Evolutionary conservation across 78 protist genomes (phyloP).

Genomic region (Corallochytrium limacisporum): DNA sequence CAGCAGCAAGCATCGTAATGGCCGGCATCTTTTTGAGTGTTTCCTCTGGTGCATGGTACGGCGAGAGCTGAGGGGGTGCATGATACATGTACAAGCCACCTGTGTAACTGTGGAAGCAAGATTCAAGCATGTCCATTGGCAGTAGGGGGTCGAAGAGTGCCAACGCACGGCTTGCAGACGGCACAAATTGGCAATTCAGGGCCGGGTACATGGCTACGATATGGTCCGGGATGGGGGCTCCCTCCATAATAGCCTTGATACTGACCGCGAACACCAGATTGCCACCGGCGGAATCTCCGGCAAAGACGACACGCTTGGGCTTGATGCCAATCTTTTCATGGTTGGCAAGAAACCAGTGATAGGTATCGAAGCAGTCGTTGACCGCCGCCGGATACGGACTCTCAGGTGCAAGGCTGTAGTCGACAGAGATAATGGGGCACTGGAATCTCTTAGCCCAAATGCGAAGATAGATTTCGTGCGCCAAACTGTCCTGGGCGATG

Average conservation of each 20-base stretch:
- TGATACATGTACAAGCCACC: too few relatives aligned
- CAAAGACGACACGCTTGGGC: not conserved
- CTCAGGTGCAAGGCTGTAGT: conserved; percentile 21
- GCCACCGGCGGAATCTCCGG: too few relatives aligned
- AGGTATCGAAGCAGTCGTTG: not conserved
- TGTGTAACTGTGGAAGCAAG: too few relatives aligned
- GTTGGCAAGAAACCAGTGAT: not conserved
- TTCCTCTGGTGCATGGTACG: not conserved
- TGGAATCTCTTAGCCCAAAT: not conserved
- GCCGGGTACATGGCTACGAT: too few relatives aligned
- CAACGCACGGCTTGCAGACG: too few relatives aligned
- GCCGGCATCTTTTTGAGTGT: not conserved
- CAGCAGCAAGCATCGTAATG: not conserved
- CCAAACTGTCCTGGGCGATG: conserved; percentile 8
- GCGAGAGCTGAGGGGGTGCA: too few relatives aligned
- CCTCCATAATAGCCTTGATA: too few relatives aligned
- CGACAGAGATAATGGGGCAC: conserved; percentile 14
- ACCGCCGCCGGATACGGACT: conserved; percentile 1
- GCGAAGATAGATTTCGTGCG: conserved; percentile 29
- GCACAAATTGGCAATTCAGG: too few relatives aligned
- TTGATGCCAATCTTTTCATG: not conserved
- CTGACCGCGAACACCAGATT: too few relatives aligned
- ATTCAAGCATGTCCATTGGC: too few relatives aligned
- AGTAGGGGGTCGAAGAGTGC: too few relatives aligned
- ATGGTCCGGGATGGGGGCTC: too few relatives aligned